Evolutionary conservation across 306 rosid genomes (phyloP).

Genomic region (Abrus precatorius): DNA sequence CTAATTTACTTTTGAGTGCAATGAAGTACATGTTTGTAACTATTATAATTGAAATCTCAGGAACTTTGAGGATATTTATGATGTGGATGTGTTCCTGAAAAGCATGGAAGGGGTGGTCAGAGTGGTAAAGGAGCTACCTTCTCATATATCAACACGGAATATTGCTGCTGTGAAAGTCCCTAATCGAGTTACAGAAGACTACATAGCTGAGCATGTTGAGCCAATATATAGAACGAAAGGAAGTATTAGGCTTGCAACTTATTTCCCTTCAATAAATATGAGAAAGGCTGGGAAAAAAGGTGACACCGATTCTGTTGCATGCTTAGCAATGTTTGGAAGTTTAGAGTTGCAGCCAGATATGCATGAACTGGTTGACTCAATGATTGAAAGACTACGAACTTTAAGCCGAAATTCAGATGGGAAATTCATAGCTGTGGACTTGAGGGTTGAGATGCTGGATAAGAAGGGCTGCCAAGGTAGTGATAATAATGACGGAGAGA

Average conservation of each 20-base stretch:
- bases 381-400: constrained; percentile 76
- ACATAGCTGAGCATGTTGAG: constrained; percentile 69
- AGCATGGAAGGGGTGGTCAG: constrained; percentile 79
- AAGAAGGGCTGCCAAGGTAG: constrained; percentile 73
- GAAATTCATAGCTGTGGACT: constrained; percentile 77
- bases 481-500: constrained; percentile 56
- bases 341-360: constrained; percentile 76
- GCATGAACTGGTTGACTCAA: constrained; percentile 72
- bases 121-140: constrained; percentile 71
- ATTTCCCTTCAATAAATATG: constrained; percentile 85
- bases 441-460: constrained; percentile 78
- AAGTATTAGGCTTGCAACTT: constrained; percentile 77
- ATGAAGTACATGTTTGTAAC: constrained; percentile 28
- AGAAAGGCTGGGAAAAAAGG: constrained; percentile 63
- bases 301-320: constrained; percentile 68
- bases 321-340: constrained; percentile 92
- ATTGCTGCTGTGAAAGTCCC: constrained; percentile 81
- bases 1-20: not conserved
- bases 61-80: constrained; percentile 81
- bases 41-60: constrained; percentile 52
- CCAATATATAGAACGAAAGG: constrained; percentile 68
- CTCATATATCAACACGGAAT: constrained; percentile 65
- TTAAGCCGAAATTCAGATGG: constrained; percentile 77
- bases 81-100: constrained; percentile 68
- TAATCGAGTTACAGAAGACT: constrained; percentile 80